phyloP scores from a whole-genome alignment of 148 eudicot species.

The Cornus kousa region DNA sequence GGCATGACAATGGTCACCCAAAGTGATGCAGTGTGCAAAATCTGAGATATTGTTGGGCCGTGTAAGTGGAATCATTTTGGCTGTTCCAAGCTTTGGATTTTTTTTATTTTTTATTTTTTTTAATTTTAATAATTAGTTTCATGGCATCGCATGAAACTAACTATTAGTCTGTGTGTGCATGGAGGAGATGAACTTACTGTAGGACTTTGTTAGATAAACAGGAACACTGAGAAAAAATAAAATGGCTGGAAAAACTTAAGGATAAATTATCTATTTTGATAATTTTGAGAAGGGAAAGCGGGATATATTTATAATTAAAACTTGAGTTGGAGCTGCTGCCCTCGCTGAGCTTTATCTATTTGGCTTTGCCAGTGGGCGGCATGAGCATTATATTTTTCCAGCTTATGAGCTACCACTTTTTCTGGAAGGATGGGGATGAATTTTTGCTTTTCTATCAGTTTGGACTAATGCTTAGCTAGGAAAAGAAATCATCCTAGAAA shows the following conservation, averaged over 20 bases:
- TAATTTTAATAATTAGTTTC: neutral
- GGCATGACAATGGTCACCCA: neutral
- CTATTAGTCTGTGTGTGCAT: neutral
- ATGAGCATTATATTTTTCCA: neutral
- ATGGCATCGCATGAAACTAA: neutral
- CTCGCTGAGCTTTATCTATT: too few species aligned
- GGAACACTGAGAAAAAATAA: too few species aligned
- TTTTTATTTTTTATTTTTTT: neutral
- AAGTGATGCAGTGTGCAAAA: neutral
- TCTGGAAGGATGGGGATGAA: slow-evolving; percentile 19
- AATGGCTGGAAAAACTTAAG: too few species aligned
- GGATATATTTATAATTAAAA: too few species aligned
- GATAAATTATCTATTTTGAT: too few species aligned
- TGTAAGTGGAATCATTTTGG: neutral
- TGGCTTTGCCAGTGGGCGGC: neutral
- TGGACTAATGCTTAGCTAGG: neutral
- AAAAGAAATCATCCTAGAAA: slow-evolving; percentile 8
- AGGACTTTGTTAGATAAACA: too few species aligned
- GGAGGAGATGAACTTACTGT: too few species aligned
- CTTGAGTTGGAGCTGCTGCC: too few species aligned
- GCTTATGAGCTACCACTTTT: too few species aligned
- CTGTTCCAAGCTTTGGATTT: neutral
- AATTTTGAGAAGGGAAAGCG: too few species aligned
- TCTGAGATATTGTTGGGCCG: neutral
- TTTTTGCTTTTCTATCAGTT: slow-evolving; percentile 8